Evolutionary conservation across 805 yeast species (phyloP), one percentile per base, ranked within the genome.

Genomic region (Saturnispora quitensis): DNA sequence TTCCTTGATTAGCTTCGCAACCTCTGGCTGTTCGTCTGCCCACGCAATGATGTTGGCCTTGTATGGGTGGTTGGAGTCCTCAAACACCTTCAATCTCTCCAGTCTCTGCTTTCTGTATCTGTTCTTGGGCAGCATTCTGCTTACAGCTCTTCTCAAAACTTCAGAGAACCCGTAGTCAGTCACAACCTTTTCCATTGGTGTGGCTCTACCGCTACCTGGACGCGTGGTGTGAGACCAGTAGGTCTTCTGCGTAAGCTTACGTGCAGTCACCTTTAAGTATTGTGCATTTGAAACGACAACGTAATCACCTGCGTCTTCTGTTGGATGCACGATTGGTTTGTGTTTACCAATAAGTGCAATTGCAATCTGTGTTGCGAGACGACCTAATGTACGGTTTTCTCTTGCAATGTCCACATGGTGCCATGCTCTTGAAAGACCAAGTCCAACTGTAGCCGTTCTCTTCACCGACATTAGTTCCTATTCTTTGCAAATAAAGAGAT

Each of bases 101-200:
- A 93, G 68, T 66, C 99, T 81, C 13, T 73, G 70, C 61, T 83
- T 78, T 67, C 98, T 80, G 56, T 84, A 77, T 61, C 82, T 82
- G 68, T 93, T 91, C 71, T 88, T 90, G 43, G 99, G 99, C 51
- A 93, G 75, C 99, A 93, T 93, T 52, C 95, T 95, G 56, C 88
- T 83, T 5, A 93, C 99, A 2, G 99, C 98, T 60, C 85, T 80
- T 60, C 70, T 78, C 60, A 93, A 72, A 12, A 90, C 71, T 68
- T 93, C 98, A n/a, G 88, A 83, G 59, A 81, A 86, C 7, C 99
- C 99, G 61, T 84, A 81, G 65, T 89, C 83, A 45, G 73, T 79
- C 40, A 81, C 78, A 67, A 90, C 70, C 55, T 79, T 82, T 51
- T 81, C 81, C 93, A 93, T 85, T 22, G 97, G 82, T 43, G 82